Evolutionary conservation across 2,329 filamentous ascomycete species (phyloP).

Genomic region (Beauveria varroae): DNA sequence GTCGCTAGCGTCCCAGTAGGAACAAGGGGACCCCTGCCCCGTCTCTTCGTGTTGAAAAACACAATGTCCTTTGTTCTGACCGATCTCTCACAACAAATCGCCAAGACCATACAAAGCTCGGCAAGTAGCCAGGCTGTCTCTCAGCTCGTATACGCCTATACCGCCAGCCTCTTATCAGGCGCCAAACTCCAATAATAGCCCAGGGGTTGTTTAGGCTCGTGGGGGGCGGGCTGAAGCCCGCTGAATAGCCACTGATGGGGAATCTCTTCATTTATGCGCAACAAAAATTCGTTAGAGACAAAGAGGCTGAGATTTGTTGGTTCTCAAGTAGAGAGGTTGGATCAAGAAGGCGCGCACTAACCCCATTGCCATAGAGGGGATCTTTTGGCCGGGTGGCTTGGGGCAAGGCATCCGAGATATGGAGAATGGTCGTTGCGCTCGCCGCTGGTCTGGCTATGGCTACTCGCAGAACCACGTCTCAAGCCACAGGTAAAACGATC

Average conservation of each 20-base stretch:
- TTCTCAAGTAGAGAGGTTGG: not conserved
- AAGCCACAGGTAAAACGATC: not conserved
- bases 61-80: not conserved
- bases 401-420: not conserved
- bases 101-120: not conserved
- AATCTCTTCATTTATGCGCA: not conserved
- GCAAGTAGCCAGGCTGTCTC: not conserved
- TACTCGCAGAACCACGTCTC: not conserved
- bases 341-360: not conserved
- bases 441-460: not conserved
- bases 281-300: not conserved
- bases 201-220: not conserved
- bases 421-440: not conserved
- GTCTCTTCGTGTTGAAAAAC: not conserved
- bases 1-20: not conserved
- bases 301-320: not conserved
- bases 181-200: too few species aligned
- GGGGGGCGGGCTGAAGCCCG: not conserved
- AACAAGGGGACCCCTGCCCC: not conserved
- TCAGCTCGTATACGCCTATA: not conserved
- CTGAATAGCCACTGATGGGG: not conserved
- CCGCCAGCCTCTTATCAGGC: too few species aligned
- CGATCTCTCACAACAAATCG: not conserved
- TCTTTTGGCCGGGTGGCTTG: not conserved
- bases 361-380: not conserved